Evolutionary conservation across 192 early-diverging fungal genomes (phyloP), one percentile per base, ranked within the genome.

Genomic region (Gaertneriomyces semiglobifer): DNA sequence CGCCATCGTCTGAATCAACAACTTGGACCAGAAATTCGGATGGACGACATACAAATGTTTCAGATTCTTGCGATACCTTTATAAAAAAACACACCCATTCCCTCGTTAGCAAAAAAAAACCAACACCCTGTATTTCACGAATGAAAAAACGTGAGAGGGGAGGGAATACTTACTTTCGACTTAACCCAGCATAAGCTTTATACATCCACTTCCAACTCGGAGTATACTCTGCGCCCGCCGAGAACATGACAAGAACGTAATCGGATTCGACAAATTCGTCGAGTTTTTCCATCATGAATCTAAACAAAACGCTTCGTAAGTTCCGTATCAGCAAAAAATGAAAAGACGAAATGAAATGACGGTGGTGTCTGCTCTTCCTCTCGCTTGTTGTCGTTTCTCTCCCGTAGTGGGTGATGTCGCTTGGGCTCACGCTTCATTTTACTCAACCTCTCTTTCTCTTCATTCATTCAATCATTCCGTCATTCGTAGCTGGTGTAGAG

Each of bases 1-100:
- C 50, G 89, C 91, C 84, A 93, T 91, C 0, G 89, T 81, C 60
- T 92, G 89, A 73, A 98, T 85, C 16, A 95, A 74, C 7, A 96
- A 64, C 60, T 89, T 84, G 56, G 90, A 85, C 86, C 89, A 92
- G 20, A 84, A 79, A 14, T 90, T 86, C n/a, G 93, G 88, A 77
- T 98, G 93, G 3, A 98, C 93, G 42, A 98, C 86, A 75, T 91
- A 92, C 10, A 98, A 77, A 16, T 84, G 84, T 75, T 95, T 96
- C 44, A 98, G 76, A 75, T 98, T 96, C 78, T 98, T 98, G 62
- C 94, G 93, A 48, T 74, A 79, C 44, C 78, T n/a, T n/a, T 79
- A 57, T 0, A 18, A n/a, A 43, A 43, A 16, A 39, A 1, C 3
- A 8, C 58, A 40, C 9, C 10, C n/a, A 66, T 41, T 39, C 19